Percentiles rank a stretch among this genome's conserved stretches.
Conservation (phyloP, 805 yeast genomes). For the Hanseniaspora pseudoguilliermondii region DNA sequence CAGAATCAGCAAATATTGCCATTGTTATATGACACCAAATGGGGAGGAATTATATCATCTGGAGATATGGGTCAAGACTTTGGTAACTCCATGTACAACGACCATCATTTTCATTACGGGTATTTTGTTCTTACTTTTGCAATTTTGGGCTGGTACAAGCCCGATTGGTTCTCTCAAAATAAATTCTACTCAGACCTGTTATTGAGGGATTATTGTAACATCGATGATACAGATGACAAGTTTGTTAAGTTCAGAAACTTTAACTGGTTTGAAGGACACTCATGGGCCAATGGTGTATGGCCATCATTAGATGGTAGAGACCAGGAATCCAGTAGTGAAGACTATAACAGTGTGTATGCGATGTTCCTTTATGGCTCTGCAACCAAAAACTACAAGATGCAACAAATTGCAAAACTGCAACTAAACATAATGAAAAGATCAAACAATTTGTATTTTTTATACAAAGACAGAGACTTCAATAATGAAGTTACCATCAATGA, state of each 20-base stretch:
- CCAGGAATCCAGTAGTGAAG: conserved; percentile 64
- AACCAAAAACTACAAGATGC: conserved; percentile 40
- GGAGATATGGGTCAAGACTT: conserved; percentile 53
- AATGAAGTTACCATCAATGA: conserved; percentile 40
- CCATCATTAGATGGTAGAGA: conserved; percentile 65
- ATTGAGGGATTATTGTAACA: conserved; percentile 57
- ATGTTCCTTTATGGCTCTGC: conserved; percentile 55
- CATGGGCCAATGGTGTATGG: conserved; percentile 65
- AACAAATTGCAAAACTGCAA: conserved; percentile 45
- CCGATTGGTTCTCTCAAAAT: conserved; percentile 39
- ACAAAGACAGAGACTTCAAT: conserved; percentile 25
- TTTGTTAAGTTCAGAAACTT: conserved; percentile 59
- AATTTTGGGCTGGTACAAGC: conserved; percentile 44
- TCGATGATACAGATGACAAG: conserved; percentile 37
- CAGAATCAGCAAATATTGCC: conserved; percentile 59
- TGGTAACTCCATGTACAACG: conserved; percentile 60
- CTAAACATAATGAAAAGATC: conserved; percentile 43
- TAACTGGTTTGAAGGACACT: conserved; percentile 68
- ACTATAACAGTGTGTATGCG: conserved; percentile 58
- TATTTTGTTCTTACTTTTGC: conserved; percentile 65
- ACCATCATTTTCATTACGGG: conserved; percentile 68
- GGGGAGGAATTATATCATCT: conserved; percentile 67
- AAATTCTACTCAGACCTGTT: conserved; percentile 43
- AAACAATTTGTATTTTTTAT: conserved; percentile 44
- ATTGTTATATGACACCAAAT: conserved; percentile 61